Evolutionary conservation across 2,329 filamentous ascomycete species (phyloP), one percentile per base, ranked within the genome.

Genomic region (Nothophoma quercina): DNA sequence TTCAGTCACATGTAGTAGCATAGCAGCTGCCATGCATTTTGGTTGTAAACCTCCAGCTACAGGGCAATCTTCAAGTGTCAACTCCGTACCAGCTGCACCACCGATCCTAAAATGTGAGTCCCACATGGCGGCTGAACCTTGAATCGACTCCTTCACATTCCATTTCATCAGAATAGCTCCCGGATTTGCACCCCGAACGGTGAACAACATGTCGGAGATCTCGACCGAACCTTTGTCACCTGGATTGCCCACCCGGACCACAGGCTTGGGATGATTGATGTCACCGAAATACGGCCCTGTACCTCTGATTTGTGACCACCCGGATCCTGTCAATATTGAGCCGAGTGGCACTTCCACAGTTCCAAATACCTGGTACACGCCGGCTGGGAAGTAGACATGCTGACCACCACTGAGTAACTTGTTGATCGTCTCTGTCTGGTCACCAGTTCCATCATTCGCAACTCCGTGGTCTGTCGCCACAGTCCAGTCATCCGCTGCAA

Each of bases 111-210:
- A 70, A 53, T 74, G 69, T 21, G 59, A 60, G 56, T 73, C 71
- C 62, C 67, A 74, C 13, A 56, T 36, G 4, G 41, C 53, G 18
- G 41, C 56, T 18, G 51, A 50, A 5, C 56, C 58, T 16, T 26
- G 46, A 3, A 15, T 41, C 1, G 29, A 26, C 1, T 38, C 49
- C 1, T 34, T 79, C 18, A 91, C 76, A 68, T 91, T 91, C 80
- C 86, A 90, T 67, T 91, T 81, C 47, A 91, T 83, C 7, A 91
- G 75, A 4, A 87, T 78, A 2, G 88, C 88, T 6, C 89, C 89
- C 0, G 85, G 78, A 1, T 84, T 79, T 13, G 85, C 73, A 1
- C 88, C 88, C 42, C 82, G 79, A 12, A 56, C 45, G 5, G 62
- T 62, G 36, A 66, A 62, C 12, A 64, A 33, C 47, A 68, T 50